Conservation (phyloP, 345 rosid species). For the Linum lewisii region DNA sequence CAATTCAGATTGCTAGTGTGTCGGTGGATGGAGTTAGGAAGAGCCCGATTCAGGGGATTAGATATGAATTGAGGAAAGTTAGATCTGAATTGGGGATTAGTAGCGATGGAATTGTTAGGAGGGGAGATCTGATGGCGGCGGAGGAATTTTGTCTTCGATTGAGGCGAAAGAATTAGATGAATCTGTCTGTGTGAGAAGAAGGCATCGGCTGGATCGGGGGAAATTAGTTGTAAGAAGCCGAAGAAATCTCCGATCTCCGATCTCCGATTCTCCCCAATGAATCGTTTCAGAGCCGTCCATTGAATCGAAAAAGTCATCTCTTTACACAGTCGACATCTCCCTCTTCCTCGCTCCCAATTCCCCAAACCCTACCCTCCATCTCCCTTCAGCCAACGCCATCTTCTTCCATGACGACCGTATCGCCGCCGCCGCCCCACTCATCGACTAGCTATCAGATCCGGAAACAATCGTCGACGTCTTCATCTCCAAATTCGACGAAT, state of each 20-base stretch:
- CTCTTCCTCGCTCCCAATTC: slow-evolving; percentile 47
- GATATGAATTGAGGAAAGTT: no score
- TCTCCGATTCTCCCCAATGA: no score
- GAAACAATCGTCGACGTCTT: slow-evolving; percentile 50
- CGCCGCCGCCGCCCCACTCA: slow-evolving; percentile 45
- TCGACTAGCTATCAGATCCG: slow-evolving; percentile 62
- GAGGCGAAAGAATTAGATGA: slow-evolving; percentile 17
- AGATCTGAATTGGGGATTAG: slow-evolving; percentile 15
- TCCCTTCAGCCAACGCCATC: slow-evolving; percentile 54
- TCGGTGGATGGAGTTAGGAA: slow-evolving; percentile 31
- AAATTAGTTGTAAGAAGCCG: slow-evolving; percentile 35
- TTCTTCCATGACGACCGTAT: slow-evolving; percentile 72
- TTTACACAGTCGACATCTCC: slow-evolving; percentile 58
- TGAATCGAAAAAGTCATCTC: slow-evolving; percentile 15
- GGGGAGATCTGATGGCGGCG: slow-evolving; percentile 14
- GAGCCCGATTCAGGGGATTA: slow-evolving; percentile 18
- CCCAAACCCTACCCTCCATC: slow-evolving; percentile 32
- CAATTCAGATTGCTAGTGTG: slow-evolving; percentile 30
- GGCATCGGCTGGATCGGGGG: slow-evolving; percentile 19
- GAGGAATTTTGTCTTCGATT: no score
- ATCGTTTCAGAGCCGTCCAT: no score
- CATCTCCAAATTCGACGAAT: slow-evolving; percentile 62
- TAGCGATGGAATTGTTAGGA: slow-evolving; percentile 15
- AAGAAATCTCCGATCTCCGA: no score
- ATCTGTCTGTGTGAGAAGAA: slow-evolving; percentile 18